Percentiles rank a stretch among this genome's conserved stretches.
Evolutionary conservation across 2,329 filamentous ascomycete species (phyloP).

Genomic region (Pseudogymnoascus sp.): DNA sequence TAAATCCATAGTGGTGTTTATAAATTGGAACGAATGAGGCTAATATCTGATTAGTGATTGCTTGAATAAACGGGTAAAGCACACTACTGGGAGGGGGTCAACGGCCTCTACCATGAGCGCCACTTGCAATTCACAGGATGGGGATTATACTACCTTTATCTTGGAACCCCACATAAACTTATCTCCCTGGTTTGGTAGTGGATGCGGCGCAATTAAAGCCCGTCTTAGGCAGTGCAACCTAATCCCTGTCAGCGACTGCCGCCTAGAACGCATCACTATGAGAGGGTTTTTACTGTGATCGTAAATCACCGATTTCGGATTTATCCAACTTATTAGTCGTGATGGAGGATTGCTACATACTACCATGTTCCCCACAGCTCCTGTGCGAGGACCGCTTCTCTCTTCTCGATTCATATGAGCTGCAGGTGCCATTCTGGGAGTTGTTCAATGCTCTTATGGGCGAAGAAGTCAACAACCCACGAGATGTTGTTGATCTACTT

Average conservation of each 20-base stretch:
- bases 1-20: too few species aligned
- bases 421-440: not conserved
- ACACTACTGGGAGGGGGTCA: not conserved
- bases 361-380: not conserved
- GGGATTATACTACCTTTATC: not conserved
- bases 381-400: slow-evolving; percentile 1
- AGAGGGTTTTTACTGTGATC: not conserved
- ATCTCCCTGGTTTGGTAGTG: not conserved
- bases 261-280: not conserved
- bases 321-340: not conserved
- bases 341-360: not conserved
- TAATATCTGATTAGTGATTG: not conserved
- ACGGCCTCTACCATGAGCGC: not conserved
- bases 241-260: not conserved
- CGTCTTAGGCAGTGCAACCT: not conserved
- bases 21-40: too few species aligned
- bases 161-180: not conserved
- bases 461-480: not conserved
- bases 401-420: not conserved
- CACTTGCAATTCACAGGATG: not conserved
- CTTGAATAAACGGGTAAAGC: not conserved
- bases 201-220: not conserved
- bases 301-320: not conserved
- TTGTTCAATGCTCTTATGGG: not conserved
- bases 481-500: not conserved